Conservation (phyloP, 441 rosid species). For the Breynia disticha region DNA sequence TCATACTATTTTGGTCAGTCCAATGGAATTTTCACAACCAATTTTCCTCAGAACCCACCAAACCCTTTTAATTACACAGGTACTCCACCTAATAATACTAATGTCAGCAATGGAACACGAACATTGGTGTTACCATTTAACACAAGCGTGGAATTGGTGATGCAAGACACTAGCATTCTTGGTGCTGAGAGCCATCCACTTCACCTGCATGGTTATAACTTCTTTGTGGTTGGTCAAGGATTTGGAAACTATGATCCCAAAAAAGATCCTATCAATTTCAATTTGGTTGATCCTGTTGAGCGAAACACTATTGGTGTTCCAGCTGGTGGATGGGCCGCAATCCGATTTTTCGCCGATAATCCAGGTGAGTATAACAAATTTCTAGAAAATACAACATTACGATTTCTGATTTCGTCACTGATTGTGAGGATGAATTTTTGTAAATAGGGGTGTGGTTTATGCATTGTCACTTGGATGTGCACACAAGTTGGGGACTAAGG, state of each 20-base stretch:
- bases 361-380: conserved; percentile 30
- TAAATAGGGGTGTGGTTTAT: conserved; percentile 28
- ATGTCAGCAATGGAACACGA: conserved; percentile 36
- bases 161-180: conserved; percentile 56
- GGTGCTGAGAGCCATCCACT: conserved; percentile 61
- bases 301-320: conserved; percentile 53
- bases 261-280: conserved; percentile 35
- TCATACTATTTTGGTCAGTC: conserved; percentile 26
- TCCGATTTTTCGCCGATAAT: conserved; percentile 45
- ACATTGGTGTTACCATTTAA: conserved; percentile 32
- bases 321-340: conserved; percentile 49
- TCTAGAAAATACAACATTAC: too few species aligned
- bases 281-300: conserved; percentile 47
- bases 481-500: conserved; percentile 33
- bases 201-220: conserved; percentile 56
- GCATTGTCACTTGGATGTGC: conserved; percentile 33
- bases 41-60: conserved; percentile 39
- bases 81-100: conserved; percentile 37
- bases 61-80: conserved; percentile 49
- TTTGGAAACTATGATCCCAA: conserved; percentile 44
- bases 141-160: conserved; percentile 42
- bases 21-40: conserved; percentile 25
- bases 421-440: background rate
- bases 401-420: too few species aligned
- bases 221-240: conserved; percentile 50